Base-by-base conservation (phyloP, 208 protist genomes). In the Leishmania lainsoni region DNA sequence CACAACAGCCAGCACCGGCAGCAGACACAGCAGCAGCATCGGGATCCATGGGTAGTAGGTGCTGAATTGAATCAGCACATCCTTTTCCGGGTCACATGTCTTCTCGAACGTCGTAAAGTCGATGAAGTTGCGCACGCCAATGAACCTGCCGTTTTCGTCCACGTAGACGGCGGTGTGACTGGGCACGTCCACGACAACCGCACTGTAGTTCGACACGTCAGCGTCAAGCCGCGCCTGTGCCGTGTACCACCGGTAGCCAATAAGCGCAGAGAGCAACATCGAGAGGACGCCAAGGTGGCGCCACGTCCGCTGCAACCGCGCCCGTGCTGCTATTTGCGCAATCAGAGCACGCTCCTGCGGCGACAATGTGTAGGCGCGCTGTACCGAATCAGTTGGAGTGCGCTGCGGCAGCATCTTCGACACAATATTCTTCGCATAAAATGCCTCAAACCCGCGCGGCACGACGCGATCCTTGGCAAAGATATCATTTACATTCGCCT, bases 1-100 rank as follows among this genome's bases (percentile, higher is more conserved):
- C 68, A 92, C 83, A 17, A 86, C 51, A 17, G 90, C 87, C 29
- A 95, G 77, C 32, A 94, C 51, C 32, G 91, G 91, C 73, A 96
- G 83, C 66, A 95, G 87, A 78, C 87, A 92, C 73, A 96, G 83
- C 54, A 96, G 75, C 63, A 94, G 73, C 91, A 96, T 96, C 61
- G 92, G 90, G 71, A 94, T 82, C 90, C 88, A 94, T 63, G 92
- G 92, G 83, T 93, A 96, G 86, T 93, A 93, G 20, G 88, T 79
- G 51, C 79, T 74, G 56, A 94, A 78, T 68, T 75, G 56, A 39
- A 96, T 79, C 58, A 96, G 35, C 32, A 96, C 79, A 78, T 94
- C 92, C 56, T 91, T 91, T 26, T 87, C 83, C 22, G 85, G 84
- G 58, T 94, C 89, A 86, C 88, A 92, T 5, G 77, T 83, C 72